phyloP scores from a whole-genome alignment of 306 rosid species.

The Chamaecrista fasciculata region DNA sequence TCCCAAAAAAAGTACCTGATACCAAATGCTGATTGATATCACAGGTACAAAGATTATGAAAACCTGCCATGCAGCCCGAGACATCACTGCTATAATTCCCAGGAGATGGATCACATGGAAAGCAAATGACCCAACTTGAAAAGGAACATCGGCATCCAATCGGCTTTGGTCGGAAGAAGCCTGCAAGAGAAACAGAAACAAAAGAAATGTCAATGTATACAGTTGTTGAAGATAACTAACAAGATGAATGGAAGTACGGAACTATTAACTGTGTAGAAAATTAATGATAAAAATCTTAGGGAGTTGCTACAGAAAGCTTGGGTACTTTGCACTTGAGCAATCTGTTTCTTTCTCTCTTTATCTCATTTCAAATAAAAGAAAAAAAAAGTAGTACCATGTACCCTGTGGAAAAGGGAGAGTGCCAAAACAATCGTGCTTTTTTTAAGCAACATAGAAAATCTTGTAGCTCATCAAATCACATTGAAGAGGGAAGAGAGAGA shows the following conservation, averaged over 20 bases:
- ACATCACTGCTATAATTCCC: slow-evolving; percentile 61
- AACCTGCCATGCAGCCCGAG: slow-evolving; percentile 62
- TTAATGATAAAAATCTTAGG: no score
- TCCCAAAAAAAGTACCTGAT: slow-evolving; percentile 49
- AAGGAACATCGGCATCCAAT: slow-evolving; percentile 38
- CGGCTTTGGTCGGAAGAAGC: slow-evolving; percentile 61
- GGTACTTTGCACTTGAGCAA: no score
- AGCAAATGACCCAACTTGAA: slow-evolving; percentile 31
- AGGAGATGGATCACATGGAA: slow-evolving; percentile 43
- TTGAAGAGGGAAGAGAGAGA: no score
- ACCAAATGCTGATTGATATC: slow-evolving; percentile 61
- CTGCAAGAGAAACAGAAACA: slow-evolving; percentile 5
- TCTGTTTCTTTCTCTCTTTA: no score
- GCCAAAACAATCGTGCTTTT: no score
- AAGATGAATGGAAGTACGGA: neutral
- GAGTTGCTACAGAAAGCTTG: no score
- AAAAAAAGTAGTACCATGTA: no score
- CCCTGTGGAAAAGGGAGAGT: no score
- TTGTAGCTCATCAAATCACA: no score
- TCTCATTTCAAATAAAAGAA: no score
- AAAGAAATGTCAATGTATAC: neutral
- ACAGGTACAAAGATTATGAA: slow-evolving; percentile 61
- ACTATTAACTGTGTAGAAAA: no score
- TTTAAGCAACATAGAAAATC: no score
- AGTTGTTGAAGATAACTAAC: neutral